Conservation (phyloP, 1,284 basidiomycete species). For the Malassezia slooffiae region DNA sequence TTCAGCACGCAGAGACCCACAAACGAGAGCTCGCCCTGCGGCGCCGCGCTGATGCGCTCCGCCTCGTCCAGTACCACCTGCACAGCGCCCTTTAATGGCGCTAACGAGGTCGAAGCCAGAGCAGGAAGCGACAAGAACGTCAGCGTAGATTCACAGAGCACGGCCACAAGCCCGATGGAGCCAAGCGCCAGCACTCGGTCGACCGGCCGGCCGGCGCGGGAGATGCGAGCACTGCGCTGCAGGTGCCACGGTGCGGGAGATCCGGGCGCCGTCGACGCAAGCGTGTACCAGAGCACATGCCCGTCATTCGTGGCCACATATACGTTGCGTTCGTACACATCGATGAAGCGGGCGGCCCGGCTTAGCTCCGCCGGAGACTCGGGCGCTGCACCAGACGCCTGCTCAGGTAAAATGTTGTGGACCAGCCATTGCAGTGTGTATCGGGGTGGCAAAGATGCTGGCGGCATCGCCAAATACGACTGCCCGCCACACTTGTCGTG, state of each 20-base stretch:
- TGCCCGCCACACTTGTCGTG: too few species aligned
- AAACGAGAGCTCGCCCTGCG: constrained; percentile 2
- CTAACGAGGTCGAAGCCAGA: background rate
- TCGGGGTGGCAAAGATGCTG: too few species aligned
- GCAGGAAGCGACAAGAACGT: constrained; percentile 16
- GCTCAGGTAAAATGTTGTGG: too few species aligned
- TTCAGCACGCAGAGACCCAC: constrained; percentile 36
- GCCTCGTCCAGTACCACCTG: constrained; percentile 20
- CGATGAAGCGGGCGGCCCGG: constrained; percentile 1
- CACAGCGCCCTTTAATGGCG: constrained; percentile 16
- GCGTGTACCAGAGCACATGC: constrained; percentile 1
- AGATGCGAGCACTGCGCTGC: constrained; percentile 3
- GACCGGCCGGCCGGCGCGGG: constrained; percentile 11
- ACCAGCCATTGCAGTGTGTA: too few species aligned
- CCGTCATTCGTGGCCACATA: constrained; percentile 9
- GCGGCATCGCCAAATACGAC: too few species aligned
- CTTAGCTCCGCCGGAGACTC: constrained; percentile 6
- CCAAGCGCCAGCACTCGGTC: constrained; percentile 15
- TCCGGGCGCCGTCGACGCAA: background rate
- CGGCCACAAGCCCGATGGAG: constrained; percentile 6
- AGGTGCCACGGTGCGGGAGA: constrained; percentile 3
- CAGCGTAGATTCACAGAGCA: constrained; percentile 19
- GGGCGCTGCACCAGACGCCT: background rate
- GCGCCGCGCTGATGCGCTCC: constrained; percentile 1
- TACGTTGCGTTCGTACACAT: background rate